A percentile compares a stretch with the other conserved stretches of the same genome.
Evolutionary conservation across 140 eudicot genomes (phyloP).

Genomic region (Anethum foeniculum): DNA sequence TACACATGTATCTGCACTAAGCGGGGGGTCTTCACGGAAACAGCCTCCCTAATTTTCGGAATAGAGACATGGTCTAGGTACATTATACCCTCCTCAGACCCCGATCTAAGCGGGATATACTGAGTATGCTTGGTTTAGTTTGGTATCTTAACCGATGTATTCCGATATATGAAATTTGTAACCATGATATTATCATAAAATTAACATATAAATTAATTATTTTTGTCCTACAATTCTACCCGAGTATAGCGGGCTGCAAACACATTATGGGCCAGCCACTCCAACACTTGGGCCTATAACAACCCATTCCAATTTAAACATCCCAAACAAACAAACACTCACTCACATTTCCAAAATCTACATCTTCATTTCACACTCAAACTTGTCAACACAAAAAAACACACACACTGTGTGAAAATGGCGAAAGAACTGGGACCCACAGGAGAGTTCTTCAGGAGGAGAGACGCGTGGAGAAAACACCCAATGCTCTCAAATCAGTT

Average conservation of each 20-base stretch:
- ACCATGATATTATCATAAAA: no score
- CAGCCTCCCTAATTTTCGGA: no score
- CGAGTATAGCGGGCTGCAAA: background rate
- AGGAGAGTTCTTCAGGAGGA: conserved; percentile 89
- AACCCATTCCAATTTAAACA: background rate
- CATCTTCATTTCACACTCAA: background rate
- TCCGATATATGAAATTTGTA: no score
- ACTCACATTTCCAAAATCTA: background rate
- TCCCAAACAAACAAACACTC: background rate
- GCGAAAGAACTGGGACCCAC: conserved; percentile 72
- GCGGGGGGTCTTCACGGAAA: no score
- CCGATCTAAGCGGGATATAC: no score
- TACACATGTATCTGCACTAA: no score
- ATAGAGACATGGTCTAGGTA: no score
- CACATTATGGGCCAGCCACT: background rate
- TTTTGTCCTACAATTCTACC: no score
- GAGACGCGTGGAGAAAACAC: conserved; percentile 94
- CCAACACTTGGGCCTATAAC: background rate
- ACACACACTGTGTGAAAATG: conserved; percentile 18
- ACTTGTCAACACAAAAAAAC: background rate
- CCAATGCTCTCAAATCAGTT: conserved; percentile 77
- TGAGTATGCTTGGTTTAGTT: no score
- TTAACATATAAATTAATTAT: no score
- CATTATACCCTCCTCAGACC: no score
- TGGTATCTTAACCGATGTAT: no score